Evolutionary conservation across 1,284 basidiomycete species (phyloP).

Genomic region (Malassezia arunalokei): DNA sequence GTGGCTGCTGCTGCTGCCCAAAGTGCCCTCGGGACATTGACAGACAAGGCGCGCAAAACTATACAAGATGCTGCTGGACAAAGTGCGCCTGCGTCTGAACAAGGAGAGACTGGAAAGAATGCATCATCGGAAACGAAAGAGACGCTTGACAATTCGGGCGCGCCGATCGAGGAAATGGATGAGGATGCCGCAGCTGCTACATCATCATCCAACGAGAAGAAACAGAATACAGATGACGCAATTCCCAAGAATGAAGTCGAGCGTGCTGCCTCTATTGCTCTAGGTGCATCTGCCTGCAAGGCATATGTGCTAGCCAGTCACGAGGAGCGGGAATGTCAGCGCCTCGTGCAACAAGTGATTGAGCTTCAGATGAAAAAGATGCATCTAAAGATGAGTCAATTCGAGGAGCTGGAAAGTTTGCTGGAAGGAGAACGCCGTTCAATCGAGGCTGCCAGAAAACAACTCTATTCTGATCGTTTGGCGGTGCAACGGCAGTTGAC

Average conservation of each 20-base stretch:
- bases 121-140: constrained; percentile 45
- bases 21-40: constrained; percentile 59
- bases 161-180: constrained; percentile 5
- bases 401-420: constrained; percentile 39
- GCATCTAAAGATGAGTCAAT: constrained; percentile 41
- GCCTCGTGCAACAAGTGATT: constrained; percentile 70
- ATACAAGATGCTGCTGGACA: constrained; percentile 17
- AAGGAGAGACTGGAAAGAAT: not conserved
- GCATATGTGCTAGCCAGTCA: constrained; percentile 69
- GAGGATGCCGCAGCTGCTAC: constrained; percentile 6
- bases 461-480: constrained; percentile 38
- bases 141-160: constrained; percentile 37
- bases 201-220: not conserved
- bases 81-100: not conserved
- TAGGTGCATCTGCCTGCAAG: constrained; percentile 78
- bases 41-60: constrained; percentile 31
- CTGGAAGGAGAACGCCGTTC: constrained; percentile 36
- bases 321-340: constrained; percentile 69
- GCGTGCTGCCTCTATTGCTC: constrained; percentile 45
- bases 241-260: constrained; percentile 36
- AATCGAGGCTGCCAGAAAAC: constrained; percentile 33
- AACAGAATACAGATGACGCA: not conserved
- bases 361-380: constrained; percentile 84
- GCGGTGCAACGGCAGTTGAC: constrained; percentile 38
- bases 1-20: constrained; percentile 89